Evolutionary conservation across 306 rosid genomes (phyloP).

Genomic region (Lathyrus sativus): DNA sequence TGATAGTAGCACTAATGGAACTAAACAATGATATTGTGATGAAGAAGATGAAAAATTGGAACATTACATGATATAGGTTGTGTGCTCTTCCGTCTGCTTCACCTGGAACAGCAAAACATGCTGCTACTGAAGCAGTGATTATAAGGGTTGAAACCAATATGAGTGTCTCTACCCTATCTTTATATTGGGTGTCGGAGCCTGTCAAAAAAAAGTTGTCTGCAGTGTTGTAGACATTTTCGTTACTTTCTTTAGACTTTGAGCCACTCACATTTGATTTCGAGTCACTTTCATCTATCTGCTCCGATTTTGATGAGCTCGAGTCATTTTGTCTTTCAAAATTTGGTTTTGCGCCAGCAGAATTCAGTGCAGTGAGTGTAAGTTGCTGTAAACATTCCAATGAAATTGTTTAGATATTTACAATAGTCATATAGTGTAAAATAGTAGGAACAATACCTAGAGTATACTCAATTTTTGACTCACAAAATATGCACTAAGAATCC

Average conservation of each 20-base stretch:
- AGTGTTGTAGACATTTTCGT: not conserved
- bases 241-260: not conserved
- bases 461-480: too few species aligned
- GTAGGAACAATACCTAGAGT: too few species aligned
- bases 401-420: too few species aligned
- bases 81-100: conserved; percentile 33
- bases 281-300: too few species aligned
- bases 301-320: not conserved
- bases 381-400: conserved; percentile 4
- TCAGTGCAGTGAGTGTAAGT: conserved; percentile 26
- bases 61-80: conserved; percentile 3
- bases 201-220: not conserved
- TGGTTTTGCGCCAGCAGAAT: conserved; percentile 14
- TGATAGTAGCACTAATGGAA: conserved; percentile 30
- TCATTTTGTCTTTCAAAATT: not conserved
- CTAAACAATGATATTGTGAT: conserved; percentile 39
- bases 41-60: conserved; percentile 32
- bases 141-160: conserved; percentile 38
- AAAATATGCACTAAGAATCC: too few species aligned
- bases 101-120: conserved; percentile 39
- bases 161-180: conserved; percentile 25
- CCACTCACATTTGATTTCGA: too few species aligned
- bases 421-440: too few species aligned
- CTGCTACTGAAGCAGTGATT: conserved; percentile 34
- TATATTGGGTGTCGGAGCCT: not conserved